Evolutionary conservation across 208 protist species (phyloP).

Genomic region (Trypanosoma mega): DNA sequence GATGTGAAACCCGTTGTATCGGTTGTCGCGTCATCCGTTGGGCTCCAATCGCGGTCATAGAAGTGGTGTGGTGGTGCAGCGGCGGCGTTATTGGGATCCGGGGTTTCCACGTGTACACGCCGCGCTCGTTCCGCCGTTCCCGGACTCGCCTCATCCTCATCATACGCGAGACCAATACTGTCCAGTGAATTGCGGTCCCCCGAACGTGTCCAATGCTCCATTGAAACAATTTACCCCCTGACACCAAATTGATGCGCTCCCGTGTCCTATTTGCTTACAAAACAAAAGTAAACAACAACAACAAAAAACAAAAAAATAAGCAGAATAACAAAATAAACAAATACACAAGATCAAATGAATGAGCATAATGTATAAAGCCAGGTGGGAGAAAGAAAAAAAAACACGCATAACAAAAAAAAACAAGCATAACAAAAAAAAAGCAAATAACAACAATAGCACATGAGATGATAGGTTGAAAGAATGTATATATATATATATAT

Average conservation of each 20-base stretch:
- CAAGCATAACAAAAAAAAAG: background rate
- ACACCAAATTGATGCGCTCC: too few relatives aligned
- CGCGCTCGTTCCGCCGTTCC: background rate
- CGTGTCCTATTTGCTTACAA: too few relatives aligned
- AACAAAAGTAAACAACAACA: conserved; percentile 12
- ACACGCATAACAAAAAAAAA: background rate
- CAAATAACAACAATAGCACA: conserved; percentile 2
- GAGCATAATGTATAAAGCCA: background rate
- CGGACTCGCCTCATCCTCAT: conserved; percentile 20
- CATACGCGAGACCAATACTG: conserved; percentile 41
- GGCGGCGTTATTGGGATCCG: conserved; percentile 1
- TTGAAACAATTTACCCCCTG: conserved; percentile 6
- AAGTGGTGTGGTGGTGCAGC: background rate
- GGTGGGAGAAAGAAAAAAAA: background rate
- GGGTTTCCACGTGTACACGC: conserved; percentile 12
- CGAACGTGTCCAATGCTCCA: conserved; percentile 48
- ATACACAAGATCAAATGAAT: background rate
- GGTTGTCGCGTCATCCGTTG: conserved; percentile 41
- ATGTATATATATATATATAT: background rate
- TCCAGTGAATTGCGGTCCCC: conserved; percentile 35
- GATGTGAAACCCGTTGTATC: conserved; percentile 41
- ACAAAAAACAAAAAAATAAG: conserved; percentile 1
- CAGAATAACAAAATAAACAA: background rate
- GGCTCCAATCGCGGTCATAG: conserved; percentile 14
- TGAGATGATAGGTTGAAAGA: conserved; percentile 13